Evolutionary conservation across 2,329 filamentous ascomycete species (phyloP).

Genomic region (Fusarium papillatum): DNA sequence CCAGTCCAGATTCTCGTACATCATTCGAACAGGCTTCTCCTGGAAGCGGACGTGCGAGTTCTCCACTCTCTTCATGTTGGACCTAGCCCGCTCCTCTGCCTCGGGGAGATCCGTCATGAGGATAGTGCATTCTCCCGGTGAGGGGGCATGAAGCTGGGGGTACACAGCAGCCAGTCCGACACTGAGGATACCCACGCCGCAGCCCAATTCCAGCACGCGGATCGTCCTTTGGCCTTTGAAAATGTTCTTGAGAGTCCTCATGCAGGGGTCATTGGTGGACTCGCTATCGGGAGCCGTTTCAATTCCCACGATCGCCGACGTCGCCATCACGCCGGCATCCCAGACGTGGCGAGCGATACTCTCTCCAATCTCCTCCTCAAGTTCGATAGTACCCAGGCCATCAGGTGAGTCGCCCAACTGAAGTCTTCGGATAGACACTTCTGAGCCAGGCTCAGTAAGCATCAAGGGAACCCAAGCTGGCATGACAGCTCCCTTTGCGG

Average conservation of each 20-base stretch:
- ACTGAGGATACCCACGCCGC: conserved; percentile 69
- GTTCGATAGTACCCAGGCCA: conserved; percentile 49
- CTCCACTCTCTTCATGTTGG: conserved; percentile 59
- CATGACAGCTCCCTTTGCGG: conserved; percentile 55
- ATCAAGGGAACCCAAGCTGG: conserved; percentile 56
- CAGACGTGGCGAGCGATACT: conserved; percentile 72
- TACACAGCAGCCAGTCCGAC: conserved; percentile 60
- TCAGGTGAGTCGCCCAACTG: conserved; percentile 40
- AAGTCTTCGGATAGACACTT: conserved; percentile 48
- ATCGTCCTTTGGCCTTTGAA: conserved; percentile 46
- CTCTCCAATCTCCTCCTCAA: conserved; percentile 71
- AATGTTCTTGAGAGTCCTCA: conserved; percentile 48
- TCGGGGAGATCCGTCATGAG: conserved; percentile 69
- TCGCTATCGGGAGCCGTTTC: conserved; percentile 43
- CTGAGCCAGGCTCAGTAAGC: conserved; percentile 33
- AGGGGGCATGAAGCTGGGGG: conserved; percentile 33
- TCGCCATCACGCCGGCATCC: conserved; percentile 67
- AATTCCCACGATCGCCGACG: conserved; percentile 49
- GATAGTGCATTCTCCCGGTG: conserved; percentile 48
- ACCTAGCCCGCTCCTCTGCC: conserved; percentile 61
- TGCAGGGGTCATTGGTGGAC: conserved; percentile 43
- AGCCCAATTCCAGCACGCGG: conserved; percentile 67
- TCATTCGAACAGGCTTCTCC: conserved; percentile 45
- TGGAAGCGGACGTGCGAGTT: conserved; percentile 28
- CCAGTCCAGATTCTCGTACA: conserved; percentile 71